Evolutionary conservation across 2,329 filamentous ascomycete species (phyloP), one percentile per base, ranked within the genome.

Genomic region (Penicillium occitanis): DNA sequence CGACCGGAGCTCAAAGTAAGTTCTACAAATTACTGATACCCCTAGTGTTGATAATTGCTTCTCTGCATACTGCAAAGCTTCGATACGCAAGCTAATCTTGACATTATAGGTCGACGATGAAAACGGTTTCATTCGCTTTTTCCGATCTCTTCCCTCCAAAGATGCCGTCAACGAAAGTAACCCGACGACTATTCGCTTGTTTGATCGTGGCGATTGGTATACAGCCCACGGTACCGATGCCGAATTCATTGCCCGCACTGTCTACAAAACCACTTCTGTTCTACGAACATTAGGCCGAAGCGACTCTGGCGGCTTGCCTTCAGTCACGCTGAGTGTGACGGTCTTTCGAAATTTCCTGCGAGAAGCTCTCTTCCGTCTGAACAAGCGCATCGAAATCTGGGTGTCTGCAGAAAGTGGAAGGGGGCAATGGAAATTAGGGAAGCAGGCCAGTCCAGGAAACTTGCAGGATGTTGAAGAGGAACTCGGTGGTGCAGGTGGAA

Each of bases 251-350:
- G 80, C 81, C 28, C 77, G 79, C 22, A 81, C 93, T n/a, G 91
- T 98, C 67, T 99, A 99, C 86, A 97, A 97, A 81, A 98, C 95
- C 4, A 98, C 93, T 1, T 97, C 95, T 0, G 95, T 99, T 17
- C 86, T 99, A 25, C 89, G 94, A 71, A 93, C 95, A 72, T 86
- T 99, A 25, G 95, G 95, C 68, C 88, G 90, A 72, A 91, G 87
- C 78, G 91, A 93, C 75, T 88, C 91, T 67, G 91, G 90, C n/a
- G 92, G 91, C 13, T 86, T 99, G 1, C 88, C 93, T 5, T 99
- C 95, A 1, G 95, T 99, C 48, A 97, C 95, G 1, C 92, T 99
- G 88, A 95, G 93, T 60, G 84, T 93, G 66, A 98, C 94, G 2
- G 95, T 97, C 3, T 99, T 95, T 79, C 90, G 93, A 63, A 96